A percentile compares a stretch with the other conserved stretches of the same genome.
Evolutionary conservation across 768 basidiomycete species (phyloP).

Genomic region (Leccinum boreale): DNA sequence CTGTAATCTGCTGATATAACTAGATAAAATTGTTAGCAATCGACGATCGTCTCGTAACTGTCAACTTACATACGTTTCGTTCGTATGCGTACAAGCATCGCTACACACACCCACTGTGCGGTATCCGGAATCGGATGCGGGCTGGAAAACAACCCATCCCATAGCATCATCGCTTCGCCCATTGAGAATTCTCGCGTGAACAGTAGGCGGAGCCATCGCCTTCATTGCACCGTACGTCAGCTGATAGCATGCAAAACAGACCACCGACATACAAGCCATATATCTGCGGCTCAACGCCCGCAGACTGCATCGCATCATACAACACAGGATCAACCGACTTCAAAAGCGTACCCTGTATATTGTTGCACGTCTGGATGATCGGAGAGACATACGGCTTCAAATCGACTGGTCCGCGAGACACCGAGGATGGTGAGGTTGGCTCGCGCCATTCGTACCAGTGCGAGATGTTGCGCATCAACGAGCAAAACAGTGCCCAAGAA

Average conservation of each 20-base stretch:
- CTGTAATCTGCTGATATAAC: conserved; percentile 89
- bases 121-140: conserved; percentile 70
- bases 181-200: conserved; percentile 92
- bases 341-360: conserved; percentile 71
- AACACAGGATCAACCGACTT: conserved; percentile 77
- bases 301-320: conserved; percentile 68
- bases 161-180: conserved; percentile 78
- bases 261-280: conserved; percentile 79
- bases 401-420: conserved; percentile 40
- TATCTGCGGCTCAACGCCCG: conserved; percentile 92
- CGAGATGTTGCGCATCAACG: conserved; percentile 77
- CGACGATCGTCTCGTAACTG: background rate
- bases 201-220: conserved; percentile 90
- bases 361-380: conserved; percentile 79
- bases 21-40: conserved; percentile 31
- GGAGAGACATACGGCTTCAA: conserved; percentile 73
- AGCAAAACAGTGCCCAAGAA: conserved; percentile 77
- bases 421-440: conserved; percentile 23
- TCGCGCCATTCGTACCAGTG: conserved; percentile 78
- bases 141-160: conserved; percentile 93
- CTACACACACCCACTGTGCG: conserved; percentile 84
- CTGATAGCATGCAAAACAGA: conserved; percentile 4
- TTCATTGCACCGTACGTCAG: conserved; percentile 31
- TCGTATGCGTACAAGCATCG: conserved; percentile 93
- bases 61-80: conserved; percentile 66